phyloP scores from a whole-genome alignment of 225 moss, liverwort and hornwort species.

The Pseudisothecium myosuroides region DNA sequence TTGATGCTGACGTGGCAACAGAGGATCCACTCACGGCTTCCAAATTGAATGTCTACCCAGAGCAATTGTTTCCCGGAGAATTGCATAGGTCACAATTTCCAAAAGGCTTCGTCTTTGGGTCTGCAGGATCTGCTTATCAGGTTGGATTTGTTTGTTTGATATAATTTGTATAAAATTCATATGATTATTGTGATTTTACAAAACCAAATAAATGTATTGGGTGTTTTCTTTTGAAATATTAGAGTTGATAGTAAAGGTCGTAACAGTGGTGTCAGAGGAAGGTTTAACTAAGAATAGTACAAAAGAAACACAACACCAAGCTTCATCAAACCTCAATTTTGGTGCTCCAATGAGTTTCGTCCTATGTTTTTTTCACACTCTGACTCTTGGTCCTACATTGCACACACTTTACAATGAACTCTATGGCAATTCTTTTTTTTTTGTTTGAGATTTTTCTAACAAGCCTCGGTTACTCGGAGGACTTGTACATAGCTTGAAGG shows the following conservation, averaged over 20 bases:
- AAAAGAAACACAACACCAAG: too few species aligned
- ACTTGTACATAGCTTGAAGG: conserved; percentile 17
- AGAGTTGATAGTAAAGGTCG: too few species aligned
- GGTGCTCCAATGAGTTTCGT: too few species aligned
- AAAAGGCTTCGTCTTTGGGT: conserved; percentile 25
- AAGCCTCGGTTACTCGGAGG: background rate
- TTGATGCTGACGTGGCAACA: background rate
- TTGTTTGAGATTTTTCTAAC: background rate
- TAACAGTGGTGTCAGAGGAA: too few species aligned
- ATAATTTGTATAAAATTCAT: background rate
- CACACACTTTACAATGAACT: too few species aligned
- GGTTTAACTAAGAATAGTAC: too few species aligned
- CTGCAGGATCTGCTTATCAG: conserved; percentile 26
- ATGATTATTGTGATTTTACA: background rate
- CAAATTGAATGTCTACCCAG: background rate
- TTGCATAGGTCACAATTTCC: conserved; percentile 17
- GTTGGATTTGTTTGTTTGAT: background rate
- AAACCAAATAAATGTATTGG: background rate
- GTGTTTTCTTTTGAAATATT: background rate
- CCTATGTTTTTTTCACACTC: too few species aligned
- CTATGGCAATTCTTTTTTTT: background rate
- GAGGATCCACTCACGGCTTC: conserved; percentile 7
- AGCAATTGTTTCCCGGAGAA: background rate
- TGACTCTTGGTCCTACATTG: fast-evolving
- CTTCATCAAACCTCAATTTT: fast-evolving